A percentile compares a stretch with the other conserved stretches of the same genome.
Evolutionary conservation across 2,329 filamentous ascomycete species (phyloP).

Genomic region (Colletotrichum sp.): DNA sequence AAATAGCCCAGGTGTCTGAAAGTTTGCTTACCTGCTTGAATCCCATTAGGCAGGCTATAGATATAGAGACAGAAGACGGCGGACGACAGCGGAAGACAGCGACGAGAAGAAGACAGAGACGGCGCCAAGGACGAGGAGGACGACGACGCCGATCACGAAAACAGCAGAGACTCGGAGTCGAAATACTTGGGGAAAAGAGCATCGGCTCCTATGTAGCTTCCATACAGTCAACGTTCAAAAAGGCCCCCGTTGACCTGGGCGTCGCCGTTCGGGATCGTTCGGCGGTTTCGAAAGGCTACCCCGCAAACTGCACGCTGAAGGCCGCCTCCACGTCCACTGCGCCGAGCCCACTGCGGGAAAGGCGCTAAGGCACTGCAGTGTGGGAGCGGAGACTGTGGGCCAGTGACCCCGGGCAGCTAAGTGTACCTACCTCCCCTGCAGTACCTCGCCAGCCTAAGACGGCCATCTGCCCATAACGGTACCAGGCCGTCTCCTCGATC

Average conservation of each 20-base stretch:
- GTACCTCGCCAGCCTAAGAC: not conserved
- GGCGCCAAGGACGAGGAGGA: not conserved
- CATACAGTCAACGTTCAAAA: not conserved
- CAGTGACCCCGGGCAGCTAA: not conserved
- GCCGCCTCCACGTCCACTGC: not conserved
- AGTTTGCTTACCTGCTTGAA: not conserved
- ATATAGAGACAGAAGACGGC: not conserved
- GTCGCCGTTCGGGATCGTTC: conserved; percentile 1
- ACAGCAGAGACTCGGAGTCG: not conserved
- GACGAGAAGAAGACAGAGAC: not conserved
- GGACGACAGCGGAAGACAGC: not conserved
- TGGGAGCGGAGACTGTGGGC: conserved; percentile 7
- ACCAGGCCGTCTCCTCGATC: not conserved
- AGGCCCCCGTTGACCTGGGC: not conserved
- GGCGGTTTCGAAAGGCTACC: conserved; percentile 18
- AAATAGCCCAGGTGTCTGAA: not conserved
- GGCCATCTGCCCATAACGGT: conserved; percentile 5
- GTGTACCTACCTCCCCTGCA: not conserved
- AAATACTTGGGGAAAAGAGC: not conserved
- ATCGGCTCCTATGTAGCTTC: not conserved
- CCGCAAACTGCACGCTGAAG: conserved; percentile 13
- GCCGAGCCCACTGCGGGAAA: not conserved
- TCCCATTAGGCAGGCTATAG: not conserved
- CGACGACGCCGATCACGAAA: not conserved
- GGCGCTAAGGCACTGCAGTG: not conserved